Evolutionary conservation across 2,329 filamentous ascomycete species (phyloP).

Genomic region (Cladosporium sp.): DNA sequence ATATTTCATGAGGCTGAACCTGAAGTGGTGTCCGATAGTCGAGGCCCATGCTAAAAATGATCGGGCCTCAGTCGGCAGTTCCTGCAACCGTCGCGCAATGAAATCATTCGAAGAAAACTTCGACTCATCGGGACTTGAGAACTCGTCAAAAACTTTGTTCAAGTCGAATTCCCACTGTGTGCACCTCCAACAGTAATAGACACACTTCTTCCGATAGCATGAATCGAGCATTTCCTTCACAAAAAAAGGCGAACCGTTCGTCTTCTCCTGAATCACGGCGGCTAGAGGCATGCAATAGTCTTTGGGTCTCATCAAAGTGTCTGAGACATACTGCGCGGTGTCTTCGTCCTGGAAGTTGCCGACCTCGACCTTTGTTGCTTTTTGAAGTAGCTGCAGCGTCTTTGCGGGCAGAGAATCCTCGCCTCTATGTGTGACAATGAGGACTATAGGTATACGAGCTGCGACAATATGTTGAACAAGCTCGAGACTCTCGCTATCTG

Average conservation of each 20-base stretch:
- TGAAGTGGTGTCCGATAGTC: slow-evolving; percentile 78
- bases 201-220: slow-evolving; percentile 81
- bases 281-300: slow-evolving; percentile 76
- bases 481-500: slow-evolving; percentile 83
- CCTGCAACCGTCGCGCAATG: slow-evolving; percentile 73
- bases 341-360: slow-evolving; percentile 74
- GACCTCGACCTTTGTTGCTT: slow-evolving; percentile 67
- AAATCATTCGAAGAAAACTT: slow-evolving; percentile 81
- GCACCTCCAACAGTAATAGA: slow-evolving; percentile 86
- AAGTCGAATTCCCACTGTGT: slow-evolving; percentile 83
- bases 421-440: slow-evolving; percentile 67
- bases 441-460: slow-evolving; percentile 75
- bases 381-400: slow-evolving; percentile 43
- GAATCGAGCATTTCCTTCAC: slow-evolving; percentile 87
- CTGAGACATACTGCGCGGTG: slow-evolving; percentile 77
- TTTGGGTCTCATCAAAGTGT: slow-evolving; percentile 71
- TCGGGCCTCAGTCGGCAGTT: slow-evolving; percentile 72
- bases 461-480: slow-evolving; percentile 78
- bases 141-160: slow-evolving; percentile 82
- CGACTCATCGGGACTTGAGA: slow-evolving; percentile 75
- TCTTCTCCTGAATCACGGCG: slow-evolving; percentile 85
- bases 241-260: slow-evolving; percentile 85
- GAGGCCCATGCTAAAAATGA: slow-evolving; percentile 85
- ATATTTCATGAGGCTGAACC: slow-evolving; percentile 75
- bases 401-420: slow-evolving; percentile 42